A percentile compares a stretch with the other conserved stretches of the same genome.
phyloP scores from a whole-genome alignment of 768 basidiomycete genomes.

The Russula compacta region DNA sequence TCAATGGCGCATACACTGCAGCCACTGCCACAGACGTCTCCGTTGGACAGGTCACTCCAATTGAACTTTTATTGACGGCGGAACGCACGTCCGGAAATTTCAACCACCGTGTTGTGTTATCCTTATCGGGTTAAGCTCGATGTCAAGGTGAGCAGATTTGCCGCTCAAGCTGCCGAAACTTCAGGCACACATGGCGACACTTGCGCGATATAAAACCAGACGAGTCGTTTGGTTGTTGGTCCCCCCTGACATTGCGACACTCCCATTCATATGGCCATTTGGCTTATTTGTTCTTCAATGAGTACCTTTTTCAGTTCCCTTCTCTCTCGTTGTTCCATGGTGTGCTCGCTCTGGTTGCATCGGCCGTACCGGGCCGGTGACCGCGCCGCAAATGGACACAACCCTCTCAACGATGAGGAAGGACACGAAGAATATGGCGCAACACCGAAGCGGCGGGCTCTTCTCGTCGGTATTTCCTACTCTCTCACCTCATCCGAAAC shows the following conservation, averaged over 20 bases:
- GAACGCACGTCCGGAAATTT: too few species aligned
- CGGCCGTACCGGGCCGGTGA: too few species aligned
- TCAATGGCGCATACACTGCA: too few species aligned
- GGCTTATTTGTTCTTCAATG: neutral
- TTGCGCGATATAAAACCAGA: neutral
- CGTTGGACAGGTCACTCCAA: too few species aligned
- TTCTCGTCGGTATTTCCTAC: conserved; percentile 21
- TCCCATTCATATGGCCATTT: neutral
- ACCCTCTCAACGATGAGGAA: neutral
- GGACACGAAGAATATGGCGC: neutral
- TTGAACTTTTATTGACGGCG: too few species aligned
- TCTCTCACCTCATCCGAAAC: neutral
- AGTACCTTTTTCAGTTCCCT: neutral
- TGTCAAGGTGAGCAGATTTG: too few species aligned
- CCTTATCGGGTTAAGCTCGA: too few species aligned
- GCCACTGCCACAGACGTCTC: too few species aligned
- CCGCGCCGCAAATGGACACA: neutral
- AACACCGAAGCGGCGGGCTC: conserved; percentile 6
- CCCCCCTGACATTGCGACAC: neutral
- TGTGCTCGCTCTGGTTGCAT: neutral
- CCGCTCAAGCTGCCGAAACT: too few species aligned
- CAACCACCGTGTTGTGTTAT: too few species aligned
- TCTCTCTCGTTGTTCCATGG: neutral
- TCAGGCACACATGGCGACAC: too few species aligned
- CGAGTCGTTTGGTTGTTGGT: neutral